phyloP scores from a whole-genome alignment of 2,329 filamentous ascomycete genomes.

The Trichoderma koningiopsis region DNA sequence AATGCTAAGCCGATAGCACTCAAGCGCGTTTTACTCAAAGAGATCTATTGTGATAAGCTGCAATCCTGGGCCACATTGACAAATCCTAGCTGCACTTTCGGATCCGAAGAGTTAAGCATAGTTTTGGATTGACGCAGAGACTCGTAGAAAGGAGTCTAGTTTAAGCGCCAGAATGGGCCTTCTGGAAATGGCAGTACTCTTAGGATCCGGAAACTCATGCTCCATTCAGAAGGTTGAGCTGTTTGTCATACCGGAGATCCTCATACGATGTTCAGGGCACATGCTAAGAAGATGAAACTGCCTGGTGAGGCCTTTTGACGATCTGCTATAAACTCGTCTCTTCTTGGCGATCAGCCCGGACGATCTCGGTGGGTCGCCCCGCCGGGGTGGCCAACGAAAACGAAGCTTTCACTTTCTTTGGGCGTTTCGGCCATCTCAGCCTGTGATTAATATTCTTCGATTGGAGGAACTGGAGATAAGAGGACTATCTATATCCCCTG shows the following conservation, averaged over 20 bases:
- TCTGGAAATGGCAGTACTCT: background rate
- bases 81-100: background rate
- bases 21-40: constrained; percentile 1
- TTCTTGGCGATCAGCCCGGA: constrained; percentile 9
- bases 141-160: background rate
- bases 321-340: constrained; percentile 7
- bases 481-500: background rate
- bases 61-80: background rate
- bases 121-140: background rate
- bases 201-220: background rate
- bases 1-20: background rate
- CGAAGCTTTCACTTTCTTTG: background rate
- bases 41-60: background rate
- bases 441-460: background rate
- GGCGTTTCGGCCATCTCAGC: constrained; percentile 3
- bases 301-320: constrained; percentile 20
- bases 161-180: background rate
- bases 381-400: background rate
- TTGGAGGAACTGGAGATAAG: background rate
- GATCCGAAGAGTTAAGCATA: background rate
- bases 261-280: constrained; percentile 18
- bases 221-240: background rate
- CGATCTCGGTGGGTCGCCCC: constrained; percentile 14
- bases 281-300: constrained; percentile 1
- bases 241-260: background rate